phyloP scores from a whole-genome alignment of 2,329 filamentous ascomycete genomes.

The Nothophoma quercina region DNA sequence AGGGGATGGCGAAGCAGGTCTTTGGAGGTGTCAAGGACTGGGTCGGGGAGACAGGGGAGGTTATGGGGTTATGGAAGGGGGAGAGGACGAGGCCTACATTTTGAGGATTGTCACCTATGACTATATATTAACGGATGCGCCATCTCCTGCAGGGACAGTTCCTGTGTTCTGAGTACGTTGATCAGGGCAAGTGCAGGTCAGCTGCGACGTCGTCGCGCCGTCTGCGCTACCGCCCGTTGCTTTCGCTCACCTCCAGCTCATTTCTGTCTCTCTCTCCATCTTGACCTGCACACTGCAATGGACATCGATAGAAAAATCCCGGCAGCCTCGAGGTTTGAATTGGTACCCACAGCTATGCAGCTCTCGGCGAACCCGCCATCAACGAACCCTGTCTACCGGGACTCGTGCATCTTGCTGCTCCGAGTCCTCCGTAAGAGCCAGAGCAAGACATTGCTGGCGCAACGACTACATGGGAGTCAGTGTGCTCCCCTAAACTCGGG shows the following conservation, averaged over 20 bases:
- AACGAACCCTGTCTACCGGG: background rate
- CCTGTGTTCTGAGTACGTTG: background rate
- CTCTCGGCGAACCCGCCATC: background rate
- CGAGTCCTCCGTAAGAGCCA: background rate
- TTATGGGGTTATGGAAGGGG: constrained; percentile 69
- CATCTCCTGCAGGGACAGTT: no score
- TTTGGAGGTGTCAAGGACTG: constrained; percentile 70
- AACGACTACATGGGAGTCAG: background rate
- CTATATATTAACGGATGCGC: no score
- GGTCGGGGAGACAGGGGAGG: constrained; percentile 67
- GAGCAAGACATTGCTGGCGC: background rate
- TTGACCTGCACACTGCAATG: background rate
- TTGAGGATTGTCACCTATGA: no score
- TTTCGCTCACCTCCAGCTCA: background rate
- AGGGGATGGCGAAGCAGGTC: constrained; percentile 64
- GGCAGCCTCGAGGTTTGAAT: background rate
- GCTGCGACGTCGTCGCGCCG: background rate
- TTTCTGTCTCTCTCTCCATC: background rate
- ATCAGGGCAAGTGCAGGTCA: background rate
- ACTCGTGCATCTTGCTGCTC: background rate
- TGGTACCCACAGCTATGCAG: no score
- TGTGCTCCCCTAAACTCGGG: no score
- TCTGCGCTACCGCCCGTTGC: background rate
- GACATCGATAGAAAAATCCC: background rate
- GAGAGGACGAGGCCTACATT: constrained; percentile 60